Conservation (phyloP, 768 basidiomycete species). For the Psilocybe cubensis region DNA sequence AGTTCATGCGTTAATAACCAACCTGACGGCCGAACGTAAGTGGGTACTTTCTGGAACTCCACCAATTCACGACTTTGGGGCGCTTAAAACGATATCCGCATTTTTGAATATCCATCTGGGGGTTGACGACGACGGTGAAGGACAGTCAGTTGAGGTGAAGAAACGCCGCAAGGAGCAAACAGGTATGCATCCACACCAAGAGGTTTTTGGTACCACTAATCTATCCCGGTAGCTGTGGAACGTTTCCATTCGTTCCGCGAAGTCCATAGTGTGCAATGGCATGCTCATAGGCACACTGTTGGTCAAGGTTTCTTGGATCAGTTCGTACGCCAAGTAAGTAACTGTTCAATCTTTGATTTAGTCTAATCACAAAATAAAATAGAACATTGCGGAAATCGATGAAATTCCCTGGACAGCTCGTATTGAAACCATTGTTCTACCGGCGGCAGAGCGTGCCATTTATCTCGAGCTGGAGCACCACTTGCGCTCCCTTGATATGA, state of each 20-base stretch:
- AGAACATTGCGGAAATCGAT: constrained; percentile 97
- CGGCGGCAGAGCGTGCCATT: constrained; percentile 92
- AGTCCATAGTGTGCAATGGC: constrained; percentile 91
- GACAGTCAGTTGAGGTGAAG: constrained; percentile 73
- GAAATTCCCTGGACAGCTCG: constrained; percentile 84
- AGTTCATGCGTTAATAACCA: constrained; percentile 76
- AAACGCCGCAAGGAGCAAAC: constrained; percentile 86
- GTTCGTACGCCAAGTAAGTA: constrained; percentile 83
- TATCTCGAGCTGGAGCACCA: constrained; percentile 96
- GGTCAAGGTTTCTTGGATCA: constrained; percentile 83
- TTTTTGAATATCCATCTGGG: constrained; percentile 92
- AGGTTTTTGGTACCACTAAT: constrained; percentile 18
- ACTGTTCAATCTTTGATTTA: background rate
- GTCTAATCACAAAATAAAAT: constrained; percentile 12
- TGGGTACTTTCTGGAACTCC: constrained; percentile 99
- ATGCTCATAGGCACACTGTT: constrained; percentile 79
- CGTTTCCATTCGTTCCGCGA: constrained; percentile 97
- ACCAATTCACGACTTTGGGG: constrained; percentile 87
- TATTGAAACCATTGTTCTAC: constrained; percentile 69
- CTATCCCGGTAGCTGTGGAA: constrained; percentile 65
- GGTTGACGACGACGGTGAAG: constrained; percentile 86
- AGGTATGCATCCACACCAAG: constrained; percentile 46
- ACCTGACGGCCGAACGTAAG: constrained; percentile 73
- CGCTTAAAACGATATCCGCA: constrained; percentile 88
- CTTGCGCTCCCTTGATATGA: constrained; percentile 89